Percentiles rank a stretch among this genome's conserved stretches.
Conservation (phyloP, 2,329 filamentous ascomycete species). For the Cercospora sp. region DNA sequence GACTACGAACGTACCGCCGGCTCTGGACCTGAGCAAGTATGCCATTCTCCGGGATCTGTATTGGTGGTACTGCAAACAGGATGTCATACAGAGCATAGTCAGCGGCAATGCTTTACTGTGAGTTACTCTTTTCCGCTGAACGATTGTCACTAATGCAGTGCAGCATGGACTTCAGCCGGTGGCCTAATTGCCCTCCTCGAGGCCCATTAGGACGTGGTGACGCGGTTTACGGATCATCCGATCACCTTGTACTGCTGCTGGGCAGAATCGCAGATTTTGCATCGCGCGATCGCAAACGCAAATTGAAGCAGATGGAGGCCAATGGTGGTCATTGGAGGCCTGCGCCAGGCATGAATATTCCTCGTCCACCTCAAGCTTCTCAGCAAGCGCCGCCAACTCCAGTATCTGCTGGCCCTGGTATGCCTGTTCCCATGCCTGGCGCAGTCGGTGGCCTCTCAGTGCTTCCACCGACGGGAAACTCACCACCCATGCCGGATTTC, state of each 20-base stretch:
- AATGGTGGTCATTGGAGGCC: constrained; percentile 61
- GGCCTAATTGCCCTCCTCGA: constrained; percentile 85
- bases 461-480: neutral
- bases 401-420: constrained; percentile 15
- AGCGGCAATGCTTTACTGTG: constrained; percentile 84
- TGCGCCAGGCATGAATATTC: constrained; percentile 50
- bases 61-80: constrained; percentile 97
- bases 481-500: constrained; percentile 48
- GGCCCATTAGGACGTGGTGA: constrained; percentile 75
- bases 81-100: constrained; percentile 85
- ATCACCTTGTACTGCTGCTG: constrained; percentile 81
- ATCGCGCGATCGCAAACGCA: constrained; percentile 73
- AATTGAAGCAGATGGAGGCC: constrained; percentile 65
- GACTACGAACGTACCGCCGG: constrained; percentile 34
- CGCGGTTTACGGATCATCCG: constrained; percentile 82
- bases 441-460: neutral
- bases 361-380: constrained; percentile 38
- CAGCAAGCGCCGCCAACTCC: constrained; percentile 24
- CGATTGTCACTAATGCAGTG: constrained; percentile 2
- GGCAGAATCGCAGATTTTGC: constrained; percentile 78
- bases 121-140: constrained; percentile 44
- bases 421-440: constrained; percentile 9
- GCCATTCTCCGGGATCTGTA: constrained; percentile 82
- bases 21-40: constrained; percentile 71
- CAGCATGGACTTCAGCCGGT: constrained; percentile 76